Percentiles rank a stretch among this genome's conserved stretches.
Evolutionary conservation across 2,329 filamentous ascomycete genomes (phyloP).

Genomic region (Fusarium keratoplasticum): DNA sequence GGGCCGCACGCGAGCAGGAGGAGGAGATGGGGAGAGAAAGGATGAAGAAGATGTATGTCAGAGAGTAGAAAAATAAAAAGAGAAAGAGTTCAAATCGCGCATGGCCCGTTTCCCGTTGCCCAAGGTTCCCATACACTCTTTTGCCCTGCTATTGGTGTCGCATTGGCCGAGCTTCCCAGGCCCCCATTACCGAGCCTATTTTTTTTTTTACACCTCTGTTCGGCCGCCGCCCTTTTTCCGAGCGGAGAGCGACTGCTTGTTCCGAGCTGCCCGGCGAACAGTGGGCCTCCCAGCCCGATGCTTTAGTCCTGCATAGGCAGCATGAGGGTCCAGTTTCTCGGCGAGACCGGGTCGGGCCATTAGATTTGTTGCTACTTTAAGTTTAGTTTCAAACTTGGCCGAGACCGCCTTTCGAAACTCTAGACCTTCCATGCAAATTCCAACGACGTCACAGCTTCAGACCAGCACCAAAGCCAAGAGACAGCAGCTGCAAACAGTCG

Average conservation of each 20-base stretch:
- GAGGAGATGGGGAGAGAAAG: slow-evolving; percentile 11
- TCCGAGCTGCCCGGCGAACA: slow-evolving; percentile 36
- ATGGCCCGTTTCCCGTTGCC: slow-evolving; percentile 17
- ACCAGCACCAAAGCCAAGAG: background rate
- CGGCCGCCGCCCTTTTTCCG: slow-evolving; percentile 41
- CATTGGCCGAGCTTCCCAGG: slow-evolving; percentile 34
- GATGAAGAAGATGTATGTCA: slow-evolving; percentile 11
- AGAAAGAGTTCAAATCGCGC: slow-evolving; percentile 15
- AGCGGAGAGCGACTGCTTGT: slow-evolving; percentile 32
- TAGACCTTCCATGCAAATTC: background rate
- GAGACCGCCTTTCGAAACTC: slow-evolving; percentile 3
- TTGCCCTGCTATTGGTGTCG: slow-evolving; percentile 28
- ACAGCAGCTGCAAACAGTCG: background rate
- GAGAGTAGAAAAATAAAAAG: slow-evolving; percentile 23
- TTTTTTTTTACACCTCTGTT: slow-evolving; percentile 23
- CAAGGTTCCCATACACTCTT: slow-evolving; percentile 29
- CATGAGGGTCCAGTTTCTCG: slow-evolving; percentile 21
- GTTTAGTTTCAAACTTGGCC: slow-evolving; percentile 6
- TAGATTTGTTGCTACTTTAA: slow-evolving; percentile 8
- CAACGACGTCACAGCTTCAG: slow-evolving; percentile 32
- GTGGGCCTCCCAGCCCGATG: slow-evolving; percentile 8
- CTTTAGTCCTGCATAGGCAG: slow-evolving; percentile 12
- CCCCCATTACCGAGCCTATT: slow-evolving; percentile 23
- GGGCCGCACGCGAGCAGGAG: slow-evolving; percentile 23
- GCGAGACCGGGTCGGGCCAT: slow-evolving; percentile 12